Percentiles rank a stretch among this genome's conserved stretches.
phyloP scores from a whole-genome alignment of 2,329 filamentous ascomycete species.

The Cordyceps pruinosa region DNA sequence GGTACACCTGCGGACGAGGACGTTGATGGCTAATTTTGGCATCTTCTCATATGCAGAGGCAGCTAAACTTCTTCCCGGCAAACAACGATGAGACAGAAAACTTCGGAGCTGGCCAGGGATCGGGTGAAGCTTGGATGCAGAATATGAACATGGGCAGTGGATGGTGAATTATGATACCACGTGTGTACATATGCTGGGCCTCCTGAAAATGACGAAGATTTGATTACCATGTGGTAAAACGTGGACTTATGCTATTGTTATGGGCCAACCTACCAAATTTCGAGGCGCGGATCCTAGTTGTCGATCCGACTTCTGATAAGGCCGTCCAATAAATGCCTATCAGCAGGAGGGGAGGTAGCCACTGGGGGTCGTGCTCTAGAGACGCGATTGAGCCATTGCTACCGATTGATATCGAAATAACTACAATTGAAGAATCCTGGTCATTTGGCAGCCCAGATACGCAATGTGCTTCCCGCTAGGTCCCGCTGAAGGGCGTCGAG shows the following conservation, averaged over 20 bases:
- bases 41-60: neutral
- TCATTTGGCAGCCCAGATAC: neutral
- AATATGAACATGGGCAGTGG: conserved; percentile 5
- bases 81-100: neutral
- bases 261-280: neutral
- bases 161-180: neutral
- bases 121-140: neutral
- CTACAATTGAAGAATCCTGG: neutral
- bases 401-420: neutral
- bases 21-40: neutral
- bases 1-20: neutral
- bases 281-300: neutral
- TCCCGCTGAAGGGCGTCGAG: neutral
- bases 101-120: neutral
- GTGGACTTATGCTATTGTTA: neutral
- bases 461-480: neutral
- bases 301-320: neutral
- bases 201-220: neutral
- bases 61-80: neutral
- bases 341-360: neutral
- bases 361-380: neutral
- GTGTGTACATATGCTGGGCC: neutral
- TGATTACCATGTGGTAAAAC: neutral
- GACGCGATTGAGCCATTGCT: neutral
- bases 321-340: neutral